These are phyloP conservation scores for Lactarius tabidus DNA, from an alignment of 768 basidiomycete species.

Conservation along the genomic window DNA sequence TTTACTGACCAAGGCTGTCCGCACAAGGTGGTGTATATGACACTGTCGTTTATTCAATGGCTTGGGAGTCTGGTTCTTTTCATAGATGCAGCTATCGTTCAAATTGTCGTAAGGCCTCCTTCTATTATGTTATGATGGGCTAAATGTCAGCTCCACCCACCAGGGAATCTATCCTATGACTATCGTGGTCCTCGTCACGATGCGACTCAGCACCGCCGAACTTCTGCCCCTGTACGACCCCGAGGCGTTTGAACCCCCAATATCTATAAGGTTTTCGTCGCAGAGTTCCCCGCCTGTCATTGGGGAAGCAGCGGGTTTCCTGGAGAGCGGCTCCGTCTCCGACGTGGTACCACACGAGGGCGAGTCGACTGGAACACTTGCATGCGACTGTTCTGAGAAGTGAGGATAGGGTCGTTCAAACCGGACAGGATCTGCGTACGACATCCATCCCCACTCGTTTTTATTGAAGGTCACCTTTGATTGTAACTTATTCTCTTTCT, in stretches of 20 bases:
- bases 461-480: neutral
- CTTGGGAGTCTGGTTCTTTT: neutral
- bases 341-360: neutral
- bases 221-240: neutral
- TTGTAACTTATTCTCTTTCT: neutral
- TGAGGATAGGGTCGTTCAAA: neutral
- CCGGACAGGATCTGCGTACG: neutral
- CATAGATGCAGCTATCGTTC: neutral
- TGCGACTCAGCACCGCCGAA: constrained; percentile 13
- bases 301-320: neutral
- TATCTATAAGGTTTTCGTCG: neutral
- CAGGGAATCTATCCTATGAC: constrained; percentile 16
- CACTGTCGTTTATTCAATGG: neutral
- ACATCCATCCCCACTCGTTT: neutral
- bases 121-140: neutral
- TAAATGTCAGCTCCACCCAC: neutral
- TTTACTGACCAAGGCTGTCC: neutral
- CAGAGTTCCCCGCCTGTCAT: no score
- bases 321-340: neutral
- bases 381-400: neutral
- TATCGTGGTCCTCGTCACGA: constrained; percentile 12
- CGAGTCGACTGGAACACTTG: neutral
- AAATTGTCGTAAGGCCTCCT: constrained; percentile 12
- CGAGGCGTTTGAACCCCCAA: neutral
- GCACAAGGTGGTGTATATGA: neutral